Evolutionary conservation across 495 filamentous ascomycete genomes (phyloP).

Genomic region (Talaromyces thailandensis): DNA sequence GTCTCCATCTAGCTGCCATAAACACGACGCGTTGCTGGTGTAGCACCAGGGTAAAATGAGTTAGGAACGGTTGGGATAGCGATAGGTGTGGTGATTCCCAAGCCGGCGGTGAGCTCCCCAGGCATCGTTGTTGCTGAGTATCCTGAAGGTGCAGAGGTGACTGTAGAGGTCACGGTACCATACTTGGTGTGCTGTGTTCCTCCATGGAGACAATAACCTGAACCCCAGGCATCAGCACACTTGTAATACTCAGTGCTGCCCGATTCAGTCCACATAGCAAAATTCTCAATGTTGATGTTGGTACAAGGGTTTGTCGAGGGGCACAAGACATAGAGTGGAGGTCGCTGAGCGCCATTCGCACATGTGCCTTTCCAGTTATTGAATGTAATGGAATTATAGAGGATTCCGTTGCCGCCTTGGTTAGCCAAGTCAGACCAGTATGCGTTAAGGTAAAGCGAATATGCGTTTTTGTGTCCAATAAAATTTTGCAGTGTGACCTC

Average conservation of each 20-base stretch:
- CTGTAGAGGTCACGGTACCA: slow-evolving; percentile 5
- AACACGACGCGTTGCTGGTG: slow-evolving; percentile 2
- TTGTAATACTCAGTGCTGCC: slow-evolving; percentile 16
- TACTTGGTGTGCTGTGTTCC: slow-evolving; percentile 5
- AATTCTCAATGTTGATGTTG: slow-evolving; percentile 35
- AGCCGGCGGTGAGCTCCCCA: slow-evolving; percentile 7
- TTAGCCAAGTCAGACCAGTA: slow-evolving; percentile 7
- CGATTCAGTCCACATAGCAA: slow-evolving; percentile 44
- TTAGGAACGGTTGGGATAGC: slow-evolving; percentile 9
- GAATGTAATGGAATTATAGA: slow-evolving; percentile 9
- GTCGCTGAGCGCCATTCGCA: slow-evolving; percentile 33
- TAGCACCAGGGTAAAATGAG: slow-evolving; percentile 8
- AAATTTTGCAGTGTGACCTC: slow-evolving; percentile 12
- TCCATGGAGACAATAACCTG: slow-evolving; percentile 8
- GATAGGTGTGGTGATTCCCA: slow-evolving; percentile 8
- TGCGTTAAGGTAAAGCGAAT: slow-evolving; percentile 10
- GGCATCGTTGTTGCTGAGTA: slow-evolving; percentile 11
- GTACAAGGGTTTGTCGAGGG: slow-evolving; percentile 25
- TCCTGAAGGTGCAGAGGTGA: slow-evolving; percentile 11
- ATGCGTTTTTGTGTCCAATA: slow-evolving; percentile 12
- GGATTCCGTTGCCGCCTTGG: slow-evolving; percentile 8
- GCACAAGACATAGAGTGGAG: slow-evolving; percentile 35
- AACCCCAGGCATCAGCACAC: slow-evolving; percentile 10
- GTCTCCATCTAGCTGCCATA: neutral
- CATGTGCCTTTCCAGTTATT: slow-evolving; percentile 27